Base-by-base conservation (phyloP, 2,329 filamentous ascomycete genomes). In the Drechmeria coniospora region DNA sequence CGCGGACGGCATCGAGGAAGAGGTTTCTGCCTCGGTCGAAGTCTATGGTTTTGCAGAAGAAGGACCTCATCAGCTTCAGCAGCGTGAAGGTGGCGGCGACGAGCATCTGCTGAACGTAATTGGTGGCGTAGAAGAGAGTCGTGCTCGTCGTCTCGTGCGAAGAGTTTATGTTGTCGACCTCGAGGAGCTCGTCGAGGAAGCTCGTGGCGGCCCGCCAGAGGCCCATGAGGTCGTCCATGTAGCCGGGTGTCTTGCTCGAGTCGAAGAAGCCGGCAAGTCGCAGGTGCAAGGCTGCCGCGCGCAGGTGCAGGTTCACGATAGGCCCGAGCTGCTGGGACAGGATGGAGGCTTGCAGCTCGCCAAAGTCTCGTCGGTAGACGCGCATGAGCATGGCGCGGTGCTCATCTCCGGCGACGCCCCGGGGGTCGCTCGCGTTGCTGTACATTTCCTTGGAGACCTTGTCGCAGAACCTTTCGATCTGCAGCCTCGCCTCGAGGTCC, bases 51-150 rank as follows among this genome's bases (percentile, higher is more conserved):
- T 67, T 67, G 22, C 75, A 65, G 41, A 86, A 86, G 53, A 76
- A 77, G 13, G 79, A 83, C 27, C 75, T 71, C 54, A 86, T 75
- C 31, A 87, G 61, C 43, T 86, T 87, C 35, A 86, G 63, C 26
- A 90, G 57, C 1, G 79, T 74, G 41, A 84, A 84, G 4, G 76
- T 74, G 5, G 76, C 79, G 2, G 79, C 80, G n/a, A 86, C 71
- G 31, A 84, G 70, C 76, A 87, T 86, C 50, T 87, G 80, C 46
- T 83, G 74, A 28, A 87, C 70, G 49, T 86, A 86, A 46, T 78
- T 82, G 37, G 70, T 76, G 15, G 73, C 68, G 42, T 79, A 75
- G 27, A 66, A 65, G 16, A 83, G 56, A 27, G 77, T 64, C 26
- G 64, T 62, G 6, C 68, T 62, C 28, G 54, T 53, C 20, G 51